A percentile compares a stretch with the other conserved stretches of the same genome.
Evolutionary conservation across 2,329 filamentous ascomycete species (phyloP).

Genomic region (Fusarium clavum): DNA sequence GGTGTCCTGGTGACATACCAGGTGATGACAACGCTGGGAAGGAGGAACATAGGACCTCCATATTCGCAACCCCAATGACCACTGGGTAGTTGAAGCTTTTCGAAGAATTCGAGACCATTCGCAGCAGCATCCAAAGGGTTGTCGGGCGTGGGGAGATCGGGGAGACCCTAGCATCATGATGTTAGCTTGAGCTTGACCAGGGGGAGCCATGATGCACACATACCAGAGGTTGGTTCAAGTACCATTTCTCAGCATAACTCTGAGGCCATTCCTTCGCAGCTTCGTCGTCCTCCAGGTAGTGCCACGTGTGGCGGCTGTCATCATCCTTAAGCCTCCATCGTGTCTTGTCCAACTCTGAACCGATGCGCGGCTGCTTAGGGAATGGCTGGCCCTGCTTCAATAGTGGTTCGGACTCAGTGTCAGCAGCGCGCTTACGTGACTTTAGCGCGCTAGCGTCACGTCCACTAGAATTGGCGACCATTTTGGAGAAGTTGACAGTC

Average conservation of each 20-base stretch:
- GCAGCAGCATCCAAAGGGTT: slow-evolving; percentile 80
- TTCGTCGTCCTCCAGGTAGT: slow-evolving; percentile 83
- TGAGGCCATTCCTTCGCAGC: slow-evolving; percentile 84
- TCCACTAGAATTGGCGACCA: slow-evolving; percentile 48
- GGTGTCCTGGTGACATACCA: slow-evolving; percentile 92
- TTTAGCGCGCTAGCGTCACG: slow-evolving; percentile 48
- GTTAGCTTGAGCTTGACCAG: slow-evolving; percentile 15
- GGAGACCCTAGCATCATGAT: slow-evolving; percentile 69
- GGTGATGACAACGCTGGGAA: slow-evolving; percentile 85
- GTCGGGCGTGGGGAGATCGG: slow-evolving; percentile 75
- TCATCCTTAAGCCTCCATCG: slow-evolving; percentile 89
- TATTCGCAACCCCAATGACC: slow-evolving; percentile 99
- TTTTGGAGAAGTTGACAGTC: slow-evolving; percentile 25
- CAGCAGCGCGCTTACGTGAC: slow-evolving; percentile 58
- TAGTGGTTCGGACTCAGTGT: slow-evolving; percentile 48
- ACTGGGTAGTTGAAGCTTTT: slow-evolving; percentile 85
- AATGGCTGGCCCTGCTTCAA: slow-evolving; percentile 48
- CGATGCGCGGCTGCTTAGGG: slow-evolving; percentile 61
- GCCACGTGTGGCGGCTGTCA: slow-evolving; percentile 90
- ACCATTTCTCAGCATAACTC: slow-evolving; percentile 88
- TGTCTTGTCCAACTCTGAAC: slow-evolving; percentile 77
- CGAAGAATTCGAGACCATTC: slow-evolving; percentile 90
- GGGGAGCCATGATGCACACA: slow-evolving; percentile 15
- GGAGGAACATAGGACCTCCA: slow-evolving; percentile 94
- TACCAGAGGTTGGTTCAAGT: slow-evolving; percentile 83